Evolutionary conservation across 75 land plant species (phyloP).

Genomic region (Cunninghamia lanceolata): DNA sequence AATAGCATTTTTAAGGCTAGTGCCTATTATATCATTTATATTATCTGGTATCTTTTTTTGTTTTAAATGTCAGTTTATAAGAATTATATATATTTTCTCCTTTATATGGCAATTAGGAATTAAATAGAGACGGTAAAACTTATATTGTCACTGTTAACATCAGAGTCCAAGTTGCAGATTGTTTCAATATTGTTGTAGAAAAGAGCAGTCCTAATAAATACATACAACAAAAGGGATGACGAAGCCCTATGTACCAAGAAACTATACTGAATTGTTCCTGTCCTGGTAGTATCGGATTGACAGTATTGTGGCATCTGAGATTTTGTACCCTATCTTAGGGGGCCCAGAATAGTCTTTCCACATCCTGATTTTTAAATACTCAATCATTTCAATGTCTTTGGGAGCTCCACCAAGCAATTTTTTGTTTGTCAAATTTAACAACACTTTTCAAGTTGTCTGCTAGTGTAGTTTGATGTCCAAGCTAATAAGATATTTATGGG

Average conservation of each 20-base stretch:
- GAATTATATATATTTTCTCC: neutral
- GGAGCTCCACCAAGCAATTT: neutral
- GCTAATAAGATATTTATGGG: neutral
- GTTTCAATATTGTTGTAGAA: neutral
- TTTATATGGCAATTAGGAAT: neutral
- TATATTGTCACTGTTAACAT: neutral
- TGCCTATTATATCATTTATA: neutral
- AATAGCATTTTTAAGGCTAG: neutral
- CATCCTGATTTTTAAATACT: too few species aligned
- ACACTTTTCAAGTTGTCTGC: neutral
- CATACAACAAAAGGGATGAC: neutral
- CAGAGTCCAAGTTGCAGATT: neutral
- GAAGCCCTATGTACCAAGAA: neutral
- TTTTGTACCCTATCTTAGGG: neutral
- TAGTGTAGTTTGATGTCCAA: neutral
- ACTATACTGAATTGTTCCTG: neutral
- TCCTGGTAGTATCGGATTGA: neutral
- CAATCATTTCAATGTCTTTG: neutral
- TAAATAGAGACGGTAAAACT: neutral
- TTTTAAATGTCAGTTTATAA: neutral
- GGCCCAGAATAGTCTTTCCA: neutral
- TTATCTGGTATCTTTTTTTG: neutral
- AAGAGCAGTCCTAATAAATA: neutral
- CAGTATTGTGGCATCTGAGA: neutral
- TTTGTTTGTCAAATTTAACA: neutral